Conservation (phyloP, 1,284 basidiomycete species). For the Ganoderma sinense region DNA sequence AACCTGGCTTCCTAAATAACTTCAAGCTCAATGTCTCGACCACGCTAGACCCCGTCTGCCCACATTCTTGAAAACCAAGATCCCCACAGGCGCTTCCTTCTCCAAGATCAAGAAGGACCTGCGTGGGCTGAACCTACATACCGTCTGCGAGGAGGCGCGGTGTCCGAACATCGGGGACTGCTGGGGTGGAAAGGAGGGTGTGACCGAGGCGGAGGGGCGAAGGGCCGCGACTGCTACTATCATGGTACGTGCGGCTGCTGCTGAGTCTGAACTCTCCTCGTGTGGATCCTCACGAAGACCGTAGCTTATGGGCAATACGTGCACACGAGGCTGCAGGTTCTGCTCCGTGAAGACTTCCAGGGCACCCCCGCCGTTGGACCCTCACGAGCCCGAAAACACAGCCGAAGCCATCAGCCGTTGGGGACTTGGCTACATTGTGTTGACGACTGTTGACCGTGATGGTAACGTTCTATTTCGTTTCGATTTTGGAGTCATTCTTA, state of each 20-base stretch:
- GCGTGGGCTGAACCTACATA: constrained; percentile 90
- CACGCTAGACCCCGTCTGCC: constrained; percentile 86
- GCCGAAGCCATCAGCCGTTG: constrained; percentile 98
- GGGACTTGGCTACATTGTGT: constrained; percentile 98
- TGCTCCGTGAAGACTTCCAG: constrained; percentile 97
- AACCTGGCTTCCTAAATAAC: constrained; percentile 5
- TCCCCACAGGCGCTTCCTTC: constrained; percentile 90
- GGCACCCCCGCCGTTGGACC: constrained; percentile 89
- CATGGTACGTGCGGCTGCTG: constrained; percentile 77
- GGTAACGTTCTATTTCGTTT: constrained; percentile 52
- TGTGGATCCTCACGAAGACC: constrained; percentile 13
- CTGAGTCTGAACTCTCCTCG: constrained; percentile 6
- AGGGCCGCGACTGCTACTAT: constrained; percentile 97
- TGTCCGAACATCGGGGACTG: constrained; percentile 99
- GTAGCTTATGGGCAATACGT: constrained; percentile 99
- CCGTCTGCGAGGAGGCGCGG: constrained; percentile 98
- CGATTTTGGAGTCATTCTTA: neutral
- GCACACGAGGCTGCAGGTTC: constrained; percentile 97
- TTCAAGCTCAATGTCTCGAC: neutral
- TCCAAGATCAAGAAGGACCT: constrained; percentile 96
- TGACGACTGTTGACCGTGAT: constrained; percentile 97
- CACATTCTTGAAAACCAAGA: constrained; percentile 91
- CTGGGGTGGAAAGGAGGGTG: constrained; percentile 91
- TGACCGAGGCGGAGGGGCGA: constrained; percentile 77
- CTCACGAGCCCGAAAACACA: constrained; percentile 98